Conservation (phyloP, 495 filamentous ascomycete genomes). For the Articulospora tetracladia region DNA sequence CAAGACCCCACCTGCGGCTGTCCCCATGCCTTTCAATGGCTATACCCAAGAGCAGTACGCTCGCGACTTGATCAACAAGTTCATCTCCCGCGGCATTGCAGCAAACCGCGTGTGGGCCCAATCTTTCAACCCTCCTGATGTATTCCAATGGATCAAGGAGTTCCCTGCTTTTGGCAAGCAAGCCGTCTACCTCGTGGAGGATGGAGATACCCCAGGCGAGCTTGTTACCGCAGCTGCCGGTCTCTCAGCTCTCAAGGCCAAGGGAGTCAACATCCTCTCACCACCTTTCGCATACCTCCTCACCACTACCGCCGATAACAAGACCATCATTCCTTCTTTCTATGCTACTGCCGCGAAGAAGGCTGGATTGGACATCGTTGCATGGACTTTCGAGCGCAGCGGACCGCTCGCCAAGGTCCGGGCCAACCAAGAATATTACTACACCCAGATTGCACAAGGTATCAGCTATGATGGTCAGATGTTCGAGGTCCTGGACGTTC, state of each 20-base stretch:
- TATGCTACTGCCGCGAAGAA: conserved; percentile 45
- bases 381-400: conserved; percentile 60
- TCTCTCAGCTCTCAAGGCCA: conserved; percentile 38
- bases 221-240: conserved; percentile 44
- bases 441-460: conserved; percentile 38
- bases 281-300: conserved; percentile 42
- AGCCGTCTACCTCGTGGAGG: conserved; percentile 55
- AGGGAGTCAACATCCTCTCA: conserved; percentile 39
- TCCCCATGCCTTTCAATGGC: conserved; percentile 58
- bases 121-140: conserved; percentile 55
- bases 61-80: conserved; percentile 56
- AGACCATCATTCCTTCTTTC: conserved; percentile 36
- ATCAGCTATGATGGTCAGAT: conserved; percentile 56
- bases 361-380: conserved; percentile 52
- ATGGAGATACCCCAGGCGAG: conserved; percentile 39
- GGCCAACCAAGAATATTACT: conserved; percentile 47
- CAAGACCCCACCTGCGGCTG: conserved; percentile 46
- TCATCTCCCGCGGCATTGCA: conserved; percentile 45
- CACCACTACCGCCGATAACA: conserved; percentile 25
- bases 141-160: conserved; percentile 56
- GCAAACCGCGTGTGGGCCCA: conserved; percentile 56
- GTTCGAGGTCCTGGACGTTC: conserved; percentile 53
- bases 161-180: conserved; percentile 53
- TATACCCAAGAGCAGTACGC: conserved; percentile 56
- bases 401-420: conserved; percentile 44